phyloP scores from a whole-genome alignment of 1,284 basidiomycete species.

The Marasmius tenuissimus region DNA sequence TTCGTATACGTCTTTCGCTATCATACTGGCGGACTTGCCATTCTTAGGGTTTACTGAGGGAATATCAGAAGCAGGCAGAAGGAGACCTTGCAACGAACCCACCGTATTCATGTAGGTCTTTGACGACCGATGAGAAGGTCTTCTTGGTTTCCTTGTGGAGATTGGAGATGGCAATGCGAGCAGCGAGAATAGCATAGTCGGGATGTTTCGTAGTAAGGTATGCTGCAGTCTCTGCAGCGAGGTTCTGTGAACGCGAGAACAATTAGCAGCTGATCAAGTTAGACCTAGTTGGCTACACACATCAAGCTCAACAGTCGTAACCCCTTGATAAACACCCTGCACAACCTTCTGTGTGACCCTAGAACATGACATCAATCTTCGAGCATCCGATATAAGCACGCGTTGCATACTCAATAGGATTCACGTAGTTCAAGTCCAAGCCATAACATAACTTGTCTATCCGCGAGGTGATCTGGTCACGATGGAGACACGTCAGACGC shows the following conservation, averaged over 20 bases:
- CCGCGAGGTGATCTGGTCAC: slow-evolving; percentile 77
- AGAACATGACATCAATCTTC: neutral
- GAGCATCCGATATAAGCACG: neutral
- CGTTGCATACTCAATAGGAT: slow-evolving; percentile 82
- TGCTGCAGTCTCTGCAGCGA: slow-evolving; percentile 96
- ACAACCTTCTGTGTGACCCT: slow-evolving; percentile 95
- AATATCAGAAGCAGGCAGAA: neutral
- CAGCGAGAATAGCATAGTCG: slow-evolving; percentile 97
- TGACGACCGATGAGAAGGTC: slow-evolving; percentile 90
- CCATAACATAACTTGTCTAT: slow-evolving; percentile 98
- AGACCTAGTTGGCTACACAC: slow-evolving; percentile 44
- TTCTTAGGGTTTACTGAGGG: slow-evolving; percentile 95
- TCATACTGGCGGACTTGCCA: slow-evolving; percentile 85
- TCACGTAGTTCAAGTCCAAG: slow-evolving; percentile 90
- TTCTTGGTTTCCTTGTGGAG: slow-evolving; percentile 99
- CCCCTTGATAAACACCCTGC: slow-evolving; percentile 92
- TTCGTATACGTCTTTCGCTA: slow-evolving; percentile 87
- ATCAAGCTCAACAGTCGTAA: slow-evolving; percentile 97
- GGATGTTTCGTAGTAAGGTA: slow-evolving; percentile 97
- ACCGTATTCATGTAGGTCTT: slow-evolving; percentile 91
- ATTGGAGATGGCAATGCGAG: slow-evolving; percentile 98
- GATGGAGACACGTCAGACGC: slow-evolving; percentile 17
- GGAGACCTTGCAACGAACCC: slow-evolving; percentile 21
- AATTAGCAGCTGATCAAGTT: neutral
- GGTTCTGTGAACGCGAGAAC: slow-evolving; percentile 55